These are phyloP conservation scores for Candida sanyaensis DNA, from an alignment of 1,139 yeast genomes.

Conservation along the genomic window DNA sequence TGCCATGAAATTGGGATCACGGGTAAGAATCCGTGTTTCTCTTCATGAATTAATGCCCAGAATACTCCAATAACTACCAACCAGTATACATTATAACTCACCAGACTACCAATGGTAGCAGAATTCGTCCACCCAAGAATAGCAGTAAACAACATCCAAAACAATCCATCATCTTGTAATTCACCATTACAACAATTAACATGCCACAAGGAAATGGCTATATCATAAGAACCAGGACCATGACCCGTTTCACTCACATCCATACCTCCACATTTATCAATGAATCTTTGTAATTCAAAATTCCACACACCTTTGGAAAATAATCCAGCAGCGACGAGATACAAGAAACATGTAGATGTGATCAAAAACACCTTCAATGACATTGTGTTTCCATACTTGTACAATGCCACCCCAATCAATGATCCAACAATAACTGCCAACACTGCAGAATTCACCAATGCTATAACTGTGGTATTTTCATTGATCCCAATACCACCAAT, in stretches of 20 bases:
- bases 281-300: slow-evolving; percentile 44
- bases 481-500: slow-evolving; percentile 51
- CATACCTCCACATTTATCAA: slow-evolving; percentile 42
- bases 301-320: slow-evolving; percentile 51
- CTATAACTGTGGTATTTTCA: slow-evolving; percentile 36
- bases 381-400: slow-evolving; percentile 44
- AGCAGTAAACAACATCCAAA: slow-evolving; percentile 49
- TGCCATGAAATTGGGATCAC: slow-evolving; percentile 59
- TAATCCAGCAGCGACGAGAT: slow-evolving; percentile 47
- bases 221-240: slow-evolving; percentile 51
- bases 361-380: slow-evolving; percentile 45
- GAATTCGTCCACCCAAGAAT: slow-evolving; percentile 52
- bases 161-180: slow-evolving; percentile 44
- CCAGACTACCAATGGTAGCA: slow-evolving; percentile 49
- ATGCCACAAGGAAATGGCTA: slow-evolving; percentile 28
- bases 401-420: slow-evolving; percentile 36
- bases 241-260: slow-evolving; percentile 52
- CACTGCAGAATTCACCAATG: slow-evolving; percentile 33
- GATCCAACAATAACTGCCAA: slow-evolving; percentile 35
- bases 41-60: slow-evolving; percentile 31
- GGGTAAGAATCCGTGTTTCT: slow-evolving; percentile 33
- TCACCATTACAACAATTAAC: slow-evolving; percentile 50
- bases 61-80: slow-evolving; percentile 26
- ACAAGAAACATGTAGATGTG: slow-evolving; percentile 41
- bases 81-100: slow-evolving; percentile 42